phyloP scores from a whole-genome alignment of 2,329 filamentous ascomycete species.

The Botrytis cinerea region DNA sequence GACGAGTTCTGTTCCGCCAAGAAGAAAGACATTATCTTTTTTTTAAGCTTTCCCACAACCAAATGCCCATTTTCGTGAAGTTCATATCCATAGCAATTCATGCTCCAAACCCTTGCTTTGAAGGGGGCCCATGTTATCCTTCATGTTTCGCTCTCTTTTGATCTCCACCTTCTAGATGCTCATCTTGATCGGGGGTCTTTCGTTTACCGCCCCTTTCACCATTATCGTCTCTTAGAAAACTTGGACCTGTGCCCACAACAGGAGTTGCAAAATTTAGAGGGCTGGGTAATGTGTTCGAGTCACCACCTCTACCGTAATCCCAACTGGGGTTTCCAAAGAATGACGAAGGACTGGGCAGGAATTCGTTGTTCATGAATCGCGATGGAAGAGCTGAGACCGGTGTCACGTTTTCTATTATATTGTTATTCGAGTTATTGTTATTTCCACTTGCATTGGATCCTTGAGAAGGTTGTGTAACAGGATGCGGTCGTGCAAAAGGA shows the following conservation, averaged over 20 bases:
- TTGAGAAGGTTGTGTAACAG: slow-evolving; percentile 54
- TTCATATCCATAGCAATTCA: slow-evolving; percentile 18
- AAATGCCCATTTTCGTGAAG: slow-evolving; percentile 20
- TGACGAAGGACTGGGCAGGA: slow-evolving; percentile 85
- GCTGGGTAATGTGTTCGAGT: slow-evolving; percentile 86
- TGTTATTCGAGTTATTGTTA: slow-evolving; percentile 46
- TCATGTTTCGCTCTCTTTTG: slow-evolving; percentile 23
- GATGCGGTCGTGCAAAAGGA: slow-evolving; percentile 87
- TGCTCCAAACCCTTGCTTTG: slow-evolving; percentile 6
- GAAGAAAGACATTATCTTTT: slow-evolving; percentile 13
- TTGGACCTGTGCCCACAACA: slow-evolving; percentile 60
- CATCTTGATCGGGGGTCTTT: slow-evolving; percentile 25
- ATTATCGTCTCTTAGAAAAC: slow-evolving; percentile 61
- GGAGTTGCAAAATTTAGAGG: slow-evolving; percentile 93
- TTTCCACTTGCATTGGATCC: slow-evolving; percentile 42
- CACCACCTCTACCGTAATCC: slow-evolving; percentile 65
- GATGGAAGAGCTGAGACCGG: slow-evolving; percentile 94
- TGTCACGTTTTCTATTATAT: slow-evolving; percentile 61
- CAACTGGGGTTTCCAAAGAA: slow-evolving; percentile 80
- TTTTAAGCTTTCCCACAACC: slow-evolving; percentile 12
- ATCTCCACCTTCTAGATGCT: slow-evolving; percentile 17
- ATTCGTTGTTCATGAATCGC: slow-evolving; percentile 82
- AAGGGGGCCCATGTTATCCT: slow-evolving; percentile 8
- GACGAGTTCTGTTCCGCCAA: slow-evolving; percentile 14
- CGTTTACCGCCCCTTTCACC: slow-evolving; percentile 32